Evolutionary conservation across 257 asterid genomes (phyloP).

Genomic region (Solanum dulcamara): DNA sequence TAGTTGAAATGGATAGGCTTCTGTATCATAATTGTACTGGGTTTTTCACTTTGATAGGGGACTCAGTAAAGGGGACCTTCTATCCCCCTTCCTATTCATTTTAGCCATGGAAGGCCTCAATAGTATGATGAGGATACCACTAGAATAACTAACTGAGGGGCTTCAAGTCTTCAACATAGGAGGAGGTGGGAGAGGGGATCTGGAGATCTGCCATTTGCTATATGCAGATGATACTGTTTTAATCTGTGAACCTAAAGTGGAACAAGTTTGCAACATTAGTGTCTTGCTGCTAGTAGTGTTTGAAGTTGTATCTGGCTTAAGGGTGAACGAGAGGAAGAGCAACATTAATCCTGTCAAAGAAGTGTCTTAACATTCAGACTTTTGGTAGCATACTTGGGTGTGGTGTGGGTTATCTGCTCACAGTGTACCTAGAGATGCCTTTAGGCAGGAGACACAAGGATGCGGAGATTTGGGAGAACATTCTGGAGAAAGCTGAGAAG

Average conservation of each 20-base stretch:
- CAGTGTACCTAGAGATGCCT: background rate
- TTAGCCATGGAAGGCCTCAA: too few relatives aligned
- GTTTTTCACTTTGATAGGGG: too few relatives aligned
- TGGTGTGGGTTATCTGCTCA: background rate
- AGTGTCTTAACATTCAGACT: background rate
- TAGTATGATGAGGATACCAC: background rate
- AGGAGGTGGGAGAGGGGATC: background rate
- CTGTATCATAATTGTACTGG: background rate
- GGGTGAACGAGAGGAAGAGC: background rate
- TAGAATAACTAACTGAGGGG: background rate
- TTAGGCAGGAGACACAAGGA: background rate
- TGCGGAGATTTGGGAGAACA: background rate
- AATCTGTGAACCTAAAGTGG: background rate
- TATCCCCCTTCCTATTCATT: too few relatives aligned
- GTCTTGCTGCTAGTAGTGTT: background rate
- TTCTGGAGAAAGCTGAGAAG: background rate
- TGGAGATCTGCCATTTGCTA: background rate
- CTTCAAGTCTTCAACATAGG: background rate
- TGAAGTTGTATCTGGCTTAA: background rate
- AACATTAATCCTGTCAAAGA: background rate
- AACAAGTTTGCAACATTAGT: background rate
- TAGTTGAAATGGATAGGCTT: background rate
- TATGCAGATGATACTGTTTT: background rate
- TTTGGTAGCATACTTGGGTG: background rate
- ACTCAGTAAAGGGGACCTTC: too few relatives aligned